Evolutionary conservation across 331 rosid species (phyloP), one percentile per base, ranked within the genome.

Genomic region (Rhamnella rubrinervis): DNA sequence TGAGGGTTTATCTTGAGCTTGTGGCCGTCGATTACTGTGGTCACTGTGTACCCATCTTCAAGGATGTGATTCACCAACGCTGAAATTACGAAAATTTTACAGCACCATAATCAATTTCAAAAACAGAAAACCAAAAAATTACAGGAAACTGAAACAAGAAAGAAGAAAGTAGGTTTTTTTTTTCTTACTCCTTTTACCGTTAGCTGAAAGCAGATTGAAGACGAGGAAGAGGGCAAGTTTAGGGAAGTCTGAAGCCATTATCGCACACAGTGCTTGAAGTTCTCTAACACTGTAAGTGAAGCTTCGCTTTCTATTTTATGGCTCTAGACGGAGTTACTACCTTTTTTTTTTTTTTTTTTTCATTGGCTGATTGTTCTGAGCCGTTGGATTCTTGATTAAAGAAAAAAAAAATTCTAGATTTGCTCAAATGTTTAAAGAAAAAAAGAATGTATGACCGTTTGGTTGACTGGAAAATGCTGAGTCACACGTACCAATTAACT

Each of bases 21-120:
- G 86, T 86, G 69, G 60, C 97, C 97, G 73, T 86, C 81, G 84
- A 88, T 69, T 46, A 84, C 20, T 23, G 97, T 90, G 75, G 77
- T 68, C 55, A 90, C 78, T 0, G 86, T 68, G 81, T 81, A 90
- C 16, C 97, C 95, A 6, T 90, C 81, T 63, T 88, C 95, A 1
- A 80, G 75, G 17, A 84, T 53, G 25, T 63, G 18, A 3, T 59
- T 67, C 56, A 85, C 71, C 17, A 75, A 37, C 51, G 40, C 95
- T 74, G 89, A 47, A 71, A 73, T 31, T 15, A 51, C 23, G 31
- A 47, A 52, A 17, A 0, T 52, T 2, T 7, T n/a, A 21, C 49
- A 44, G 49, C 49, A 44, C 49, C 16, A 11, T 44, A 12, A 9
- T 9, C 49, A 11, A 44, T 2, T 44, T 23, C 23, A 23, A 23